Evolutionary conservation across 768 basidiomycete genomes (phyloP).

Genomic region (Leccinellum rugosiceps): DNA sequence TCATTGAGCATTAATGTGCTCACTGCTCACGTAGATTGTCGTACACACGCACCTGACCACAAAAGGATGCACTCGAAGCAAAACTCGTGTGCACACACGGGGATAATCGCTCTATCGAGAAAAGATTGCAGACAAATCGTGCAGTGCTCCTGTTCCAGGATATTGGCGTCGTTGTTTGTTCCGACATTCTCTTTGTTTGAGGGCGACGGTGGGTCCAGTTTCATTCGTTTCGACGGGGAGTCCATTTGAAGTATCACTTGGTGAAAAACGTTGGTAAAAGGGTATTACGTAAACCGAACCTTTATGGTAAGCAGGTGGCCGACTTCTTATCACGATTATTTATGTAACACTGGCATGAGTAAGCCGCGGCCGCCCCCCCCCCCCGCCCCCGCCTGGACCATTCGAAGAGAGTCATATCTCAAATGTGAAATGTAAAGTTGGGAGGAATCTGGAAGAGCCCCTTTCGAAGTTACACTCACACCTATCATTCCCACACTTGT

Average conservation of each 20-base stretch:
- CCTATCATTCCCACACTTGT: too few relatives aligned
- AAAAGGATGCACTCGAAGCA: constrained; percentile 88
- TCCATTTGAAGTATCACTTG: neutral
- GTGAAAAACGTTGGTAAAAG: neutral
- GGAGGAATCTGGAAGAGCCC: too few relatives aligned
- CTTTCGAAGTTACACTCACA: too few relatives aligned
- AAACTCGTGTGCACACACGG: constrained; percentile 87
- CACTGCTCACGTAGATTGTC: neutral
- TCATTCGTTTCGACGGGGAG: constrained; percentile 36
- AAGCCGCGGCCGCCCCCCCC: too few relatives aligned
- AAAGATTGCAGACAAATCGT: constrained; percentile 83
- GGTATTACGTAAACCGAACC: neutral
- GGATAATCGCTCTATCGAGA: constrained; percentile 75
- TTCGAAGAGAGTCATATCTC: too few relatives aligned
- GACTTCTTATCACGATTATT: too few relatives aligned
- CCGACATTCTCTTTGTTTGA: neutral
- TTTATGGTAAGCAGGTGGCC: neutral
- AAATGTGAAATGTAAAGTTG: too few relatives aligned
- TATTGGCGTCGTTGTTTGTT: neutral
- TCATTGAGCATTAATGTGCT: neutral
- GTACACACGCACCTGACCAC: constrained; percentile 67
- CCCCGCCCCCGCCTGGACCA: too few relatives aligned
- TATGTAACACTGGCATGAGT: too few relatives aligned
- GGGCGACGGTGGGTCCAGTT: constrained; percentile 25
- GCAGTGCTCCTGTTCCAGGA: constrained; percentile 47